Base-by-base conservation (phyloP, 2,329 filamentous ascomycete species). In the Aureobasidium namibiae region DNA sequence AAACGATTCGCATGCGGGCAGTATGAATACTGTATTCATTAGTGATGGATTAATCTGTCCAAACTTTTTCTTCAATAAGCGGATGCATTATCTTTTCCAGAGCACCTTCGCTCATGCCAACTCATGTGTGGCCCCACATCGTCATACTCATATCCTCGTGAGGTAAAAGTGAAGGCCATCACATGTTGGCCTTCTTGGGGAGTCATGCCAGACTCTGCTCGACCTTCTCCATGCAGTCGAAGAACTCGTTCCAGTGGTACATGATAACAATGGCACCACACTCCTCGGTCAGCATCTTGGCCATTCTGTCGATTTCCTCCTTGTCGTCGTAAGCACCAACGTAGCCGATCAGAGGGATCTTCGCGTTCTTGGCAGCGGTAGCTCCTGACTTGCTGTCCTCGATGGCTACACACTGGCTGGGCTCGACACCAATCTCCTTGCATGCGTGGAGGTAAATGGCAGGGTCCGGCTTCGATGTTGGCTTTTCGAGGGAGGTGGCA, bases 301-400 rank as follows among this genome's bases (percentile, higher is more conserved):
- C 76, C 75, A 79, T 80, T 70, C 77, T 66, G 59, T 78, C 70
- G 63, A 75, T 71, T 70, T 78, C 78, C 62, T 80, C 79, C 83
- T 90, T 89, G 73, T 86, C 81, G 49, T 80, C 76, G 74, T 92
- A 94, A 60, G 87, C 87, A 38, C 91, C 91, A 31, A 94, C 88
- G 73, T 96, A 96, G 59, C 86, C 91, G 67, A 96, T 85, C 63
- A 88, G 85, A 63, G 84, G 87, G 69, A 96, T 94, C 52, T 84
- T 84, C 18, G 91, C 91, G 61, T 88, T 82, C 68, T 86, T 84
- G 61, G 85, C 87, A 64, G 88, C 90, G 60, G 88, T 82, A 44
- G 89, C 88, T 62, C 91, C 91, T 66, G 86, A 90, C 81, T 89
- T 90, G 79, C 86, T 90, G 78, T 96, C 91, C 79, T 96, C 91